Base-by-base conservation (phyloP, 164 flowering plant genomes). In the Chimonanthus salicifolius region DNA sequence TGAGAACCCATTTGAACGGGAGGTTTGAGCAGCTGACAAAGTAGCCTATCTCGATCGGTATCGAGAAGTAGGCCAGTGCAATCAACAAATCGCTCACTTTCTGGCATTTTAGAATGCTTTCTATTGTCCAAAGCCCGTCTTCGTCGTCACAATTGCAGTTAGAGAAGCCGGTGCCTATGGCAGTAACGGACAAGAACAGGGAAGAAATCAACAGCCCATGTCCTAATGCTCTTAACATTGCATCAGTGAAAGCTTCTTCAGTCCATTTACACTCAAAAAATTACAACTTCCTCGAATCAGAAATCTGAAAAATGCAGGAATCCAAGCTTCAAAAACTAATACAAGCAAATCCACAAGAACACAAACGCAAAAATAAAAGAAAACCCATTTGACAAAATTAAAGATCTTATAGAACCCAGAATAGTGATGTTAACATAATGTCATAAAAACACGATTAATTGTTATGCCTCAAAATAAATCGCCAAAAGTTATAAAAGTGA, bases 1-100 rank as follows among this genome's bases (percentile, higher is more conserved):
- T 79, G 5, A 95, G 87, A 44, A 95, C 99, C 99, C 97, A 95
- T 85, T 93, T 92, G 87, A 93, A 95, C 0, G 99, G 99, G 20
- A 95, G 81, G 64, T 87, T 93, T 4, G 98, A 88, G 86, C 97
- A 95, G 81, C 96, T 95, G 49, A 95, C 85, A 71, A 95, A 95
- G 85, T 92, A 95, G 11, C 92, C 84, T 18, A 95, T 88, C 89
- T 95, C 99, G 60, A 95, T 80, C 0, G 99, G 98, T 77, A 95
- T 95, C 0, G 99, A 94, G 65, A 94, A 94, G 70, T 94, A 94
- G 16, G 99, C 99, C 7, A 92, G 85, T 0, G 99, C 98, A 65
- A 95, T 95, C 76, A 93, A 79, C 82, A 95, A 87, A 82, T 95
- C 99, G 44, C 98, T 89, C 78, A 91, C 96, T 81, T 80, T 86